Percentiles rank a stretch among this genome's conserved stretches.
These are phyloP conservation scores for Cutaneotrichosporon sp. DNA, from an alignment of 1,284 basidiomycete species.

Conservation along the genomic window DNA sequence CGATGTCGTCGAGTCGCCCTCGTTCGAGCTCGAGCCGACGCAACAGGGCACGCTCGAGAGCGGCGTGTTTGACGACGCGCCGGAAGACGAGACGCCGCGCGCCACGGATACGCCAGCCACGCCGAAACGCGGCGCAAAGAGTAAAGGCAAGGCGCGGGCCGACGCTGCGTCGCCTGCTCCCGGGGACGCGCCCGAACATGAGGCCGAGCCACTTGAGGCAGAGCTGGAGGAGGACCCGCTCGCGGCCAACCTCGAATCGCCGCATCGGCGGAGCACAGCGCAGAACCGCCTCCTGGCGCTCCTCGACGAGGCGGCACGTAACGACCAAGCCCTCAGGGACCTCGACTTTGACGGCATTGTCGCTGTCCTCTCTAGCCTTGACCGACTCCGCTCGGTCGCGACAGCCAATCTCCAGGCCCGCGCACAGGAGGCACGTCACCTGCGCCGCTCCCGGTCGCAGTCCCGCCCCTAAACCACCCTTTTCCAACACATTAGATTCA, in stretches of 20 bases:
- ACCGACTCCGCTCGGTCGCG: slow-evolving; percentile 27
- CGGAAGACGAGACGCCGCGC: slow-evolving; percentile 7
- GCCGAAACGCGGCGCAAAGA: background rate
- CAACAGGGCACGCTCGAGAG: background rate
- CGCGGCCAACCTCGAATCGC: slow-evolving; percentile 11
- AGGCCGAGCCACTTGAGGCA: no score
- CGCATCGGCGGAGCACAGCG: slow-evolving; percentile 20
- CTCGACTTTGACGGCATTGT: slow-evolving; percentile 33
- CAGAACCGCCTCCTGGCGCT: slow-evolving; percentile 27
- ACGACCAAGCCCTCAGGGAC: slow-evolving; percentile 20
- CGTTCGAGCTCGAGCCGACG: no score
- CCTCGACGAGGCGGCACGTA: slow-evolving; percentile 22
- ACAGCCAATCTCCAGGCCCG: slow-evolving; percentile 4
- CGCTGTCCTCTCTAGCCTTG: slow-evolving; percentile 22
- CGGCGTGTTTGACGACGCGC: slow-evolving; percentile 10
- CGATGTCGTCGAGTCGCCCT: no score
- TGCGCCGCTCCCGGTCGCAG: background rate
- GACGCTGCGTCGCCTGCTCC: background rate
- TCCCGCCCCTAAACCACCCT: background rate
- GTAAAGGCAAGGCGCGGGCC: background rate
- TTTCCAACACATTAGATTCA: background rate
- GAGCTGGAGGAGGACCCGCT: background rate
- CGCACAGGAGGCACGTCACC: slow-evolving; percentile 3
- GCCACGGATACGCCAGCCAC: background rate
- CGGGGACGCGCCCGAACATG: no score